Conservation (phyloP, 768 basidiomycete species). For the Lactarius hengduanensis region DNA sequence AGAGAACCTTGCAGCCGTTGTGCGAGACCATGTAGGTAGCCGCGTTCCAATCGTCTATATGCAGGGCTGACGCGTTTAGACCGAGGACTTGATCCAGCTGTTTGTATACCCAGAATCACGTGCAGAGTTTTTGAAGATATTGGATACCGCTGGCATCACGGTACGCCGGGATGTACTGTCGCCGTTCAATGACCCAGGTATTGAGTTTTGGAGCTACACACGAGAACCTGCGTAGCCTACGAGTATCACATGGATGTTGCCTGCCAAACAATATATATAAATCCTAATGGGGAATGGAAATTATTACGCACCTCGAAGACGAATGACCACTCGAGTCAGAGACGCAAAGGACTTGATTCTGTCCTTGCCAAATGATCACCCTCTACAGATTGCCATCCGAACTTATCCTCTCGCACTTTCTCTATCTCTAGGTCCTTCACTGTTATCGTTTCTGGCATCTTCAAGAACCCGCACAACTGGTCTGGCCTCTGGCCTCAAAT, state of each 20-base stretch:
- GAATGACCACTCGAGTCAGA: background rate
- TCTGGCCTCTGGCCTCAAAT: conserved; percentile 31
- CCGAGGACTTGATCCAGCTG: conserved; percentile 49
- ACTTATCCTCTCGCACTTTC: conserved; percentile 67
- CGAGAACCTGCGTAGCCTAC: background rate
- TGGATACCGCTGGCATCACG: conserved; percentile 41
- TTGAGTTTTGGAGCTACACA: conserved; percentile 72
- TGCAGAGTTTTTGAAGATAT: conserved; percentile 57
- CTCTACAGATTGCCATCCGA: conserved; percentile 57
- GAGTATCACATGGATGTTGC: background rate
- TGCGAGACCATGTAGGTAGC: conserved; percentile 60
- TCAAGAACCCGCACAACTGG: conserved; percentile 31
- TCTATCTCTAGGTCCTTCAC: conserved; percentile 63
- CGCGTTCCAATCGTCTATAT: background rate
- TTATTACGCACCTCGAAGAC: background rate
- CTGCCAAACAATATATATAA: conserved; percentile 8
- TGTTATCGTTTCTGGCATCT: conserved; percentile 52
- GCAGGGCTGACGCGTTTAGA: conserved; percentile 40
- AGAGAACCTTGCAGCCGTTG: conserved; percentile 49
- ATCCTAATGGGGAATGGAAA: background rate
- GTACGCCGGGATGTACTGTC: conserved; percentile 36
- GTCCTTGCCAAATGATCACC: conserved; percentile 41
- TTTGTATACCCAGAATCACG: conserved; percentile 80
- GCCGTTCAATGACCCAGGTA: conserved; percentile 28
- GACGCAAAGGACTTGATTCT: conserved; percentile 9